Percentiles rank a stretch among this genome's conserved stretches.
These are phyloP conservation scores for Fomitopsis pinicola DNA, from an alignment of 1,284 basidiomycete genomes.

Conservation along the genomic window DNA sequence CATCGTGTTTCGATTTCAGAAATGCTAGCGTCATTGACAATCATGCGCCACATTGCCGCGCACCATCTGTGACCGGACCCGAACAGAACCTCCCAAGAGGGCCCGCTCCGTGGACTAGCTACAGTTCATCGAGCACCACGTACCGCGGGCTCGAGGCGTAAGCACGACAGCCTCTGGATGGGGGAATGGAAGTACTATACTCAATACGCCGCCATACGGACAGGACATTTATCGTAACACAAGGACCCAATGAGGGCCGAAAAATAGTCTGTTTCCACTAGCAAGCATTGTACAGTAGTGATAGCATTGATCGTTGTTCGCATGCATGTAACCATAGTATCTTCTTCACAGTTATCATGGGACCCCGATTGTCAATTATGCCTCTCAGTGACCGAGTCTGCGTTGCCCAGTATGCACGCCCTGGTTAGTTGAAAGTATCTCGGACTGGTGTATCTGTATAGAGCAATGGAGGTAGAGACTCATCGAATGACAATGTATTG, in stretches of 20 bases:
- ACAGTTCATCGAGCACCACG: background rate
- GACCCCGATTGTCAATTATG: too few relatives aligned
- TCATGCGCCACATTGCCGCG: conserved; percentile 54
- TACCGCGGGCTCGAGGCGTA: background rate
- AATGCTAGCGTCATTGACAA: conserved; percentile 54
- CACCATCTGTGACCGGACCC: conserved; percentile 20
- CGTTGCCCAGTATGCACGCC: too few relatives aligned
- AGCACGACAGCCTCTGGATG: background rate
- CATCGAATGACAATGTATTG: too few relatives aligned
- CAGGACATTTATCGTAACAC: background rate
- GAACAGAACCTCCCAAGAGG: background rate
- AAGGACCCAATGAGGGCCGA: background rate
- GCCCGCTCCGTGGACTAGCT: background rate
- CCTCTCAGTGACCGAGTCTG: too few relatives aligned
- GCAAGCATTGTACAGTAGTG: background rate
- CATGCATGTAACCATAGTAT: background rate
- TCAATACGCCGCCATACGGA: background rate
- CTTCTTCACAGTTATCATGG: too few relatives aligned
- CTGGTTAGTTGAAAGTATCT: too few relatives aligned
- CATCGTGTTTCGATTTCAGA: conserved; percentile 34
- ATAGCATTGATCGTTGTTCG: background rate
- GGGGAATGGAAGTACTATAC: background rate
- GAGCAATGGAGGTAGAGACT: too few relatives aligned
- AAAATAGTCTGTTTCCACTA: background rate
- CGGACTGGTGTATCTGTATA: too few relatives aligned